These are phyloP conservation scores for Tolypocladium capitatum DNA, from an alignment of 2,329 filamentous ascomycete genomes.

Conservation along the genomic window DNA sequence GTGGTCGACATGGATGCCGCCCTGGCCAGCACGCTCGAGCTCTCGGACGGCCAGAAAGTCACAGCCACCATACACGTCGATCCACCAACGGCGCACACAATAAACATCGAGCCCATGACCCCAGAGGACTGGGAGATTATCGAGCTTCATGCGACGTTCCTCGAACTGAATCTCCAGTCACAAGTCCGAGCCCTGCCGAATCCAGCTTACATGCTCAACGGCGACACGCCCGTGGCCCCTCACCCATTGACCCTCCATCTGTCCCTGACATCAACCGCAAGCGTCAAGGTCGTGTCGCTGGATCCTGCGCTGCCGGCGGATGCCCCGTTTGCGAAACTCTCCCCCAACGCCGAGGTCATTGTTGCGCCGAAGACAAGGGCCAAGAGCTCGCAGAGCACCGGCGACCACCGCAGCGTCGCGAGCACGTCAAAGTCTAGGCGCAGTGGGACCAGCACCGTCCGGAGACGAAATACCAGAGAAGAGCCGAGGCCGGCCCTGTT, in stretches of 20 bases:
- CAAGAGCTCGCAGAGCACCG: conserved; percentile 50
- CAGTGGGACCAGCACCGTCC: conserved; percentile 62
- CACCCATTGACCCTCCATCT: conserved; percentile 87
- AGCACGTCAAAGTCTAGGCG: conserved; percentile 69
- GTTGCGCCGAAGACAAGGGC: conserved; percentile 85
- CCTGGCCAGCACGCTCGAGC: conserved; percentile 61
- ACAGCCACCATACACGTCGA: conserved; percentile 65
- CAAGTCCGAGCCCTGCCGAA: conserved; percentile 92
- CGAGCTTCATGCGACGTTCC: conserved; percentile 87
- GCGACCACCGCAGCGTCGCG: conserved; percentile 66
- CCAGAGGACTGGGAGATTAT: conserved; percentile 98
- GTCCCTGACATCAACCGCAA: conserved; percentile 89
- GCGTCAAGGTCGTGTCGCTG: conserved; percentile 75
- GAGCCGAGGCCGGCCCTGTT: conserved; percentile 58
- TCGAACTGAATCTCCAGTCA: conserved; percentile 83
- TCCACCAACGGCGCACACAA: conserved; percentile 79
- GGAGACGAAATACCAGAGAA: conserved; percentile 43
- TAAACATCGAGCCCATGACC: conserved; percentile 93
- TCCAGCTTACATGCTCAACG: conserved; percentile 47
- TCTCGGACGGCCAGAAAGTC: conserved; percentile 73
- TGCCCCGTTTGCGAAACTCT: conserved; percentile 78
- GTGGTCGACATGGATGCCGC: conserved; percentile 80
- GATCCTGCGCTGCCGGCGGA: conserved; percentile 56
- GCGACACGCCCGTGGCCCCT: conserved; percentile 36
- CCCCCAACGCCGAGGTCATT: conserved; percentile 89